Conservation (phyloP, 2,329 filamentous ascomycete genomes). For the Talaromyces verruculosus region DNA sequence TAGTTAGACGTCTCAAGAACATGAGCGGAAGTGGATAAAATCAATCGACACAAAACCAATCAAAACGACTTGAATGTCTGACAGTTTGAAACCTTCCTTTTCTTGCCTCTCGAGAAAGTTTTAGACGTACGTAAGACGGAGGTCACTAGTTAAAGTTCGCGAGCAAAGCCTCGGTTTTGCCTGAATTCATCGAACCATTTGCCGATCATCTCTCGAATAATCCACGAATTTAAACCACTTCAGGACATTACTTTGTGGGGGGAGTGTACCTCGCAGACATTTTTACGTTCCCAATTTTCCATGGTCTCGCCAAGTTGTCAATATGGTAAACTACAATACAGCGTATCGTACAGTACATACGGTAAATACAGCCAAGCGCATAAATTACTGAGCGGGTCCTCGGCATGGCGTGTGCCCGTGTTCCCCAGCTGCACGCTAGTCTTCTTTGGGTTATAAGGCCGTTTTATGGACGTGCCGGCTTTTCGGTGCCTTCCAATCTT, state of each 20-base stretch:
- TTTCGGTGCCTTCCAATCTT: background rate
- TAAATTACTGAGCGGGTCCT: slow-evolving; percentile 1
- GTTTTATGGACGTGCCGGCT: background rate
- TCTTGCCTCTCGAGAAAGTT: too few relatives aligned
- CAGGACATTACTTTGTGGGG: slow-evolving; percentile 10
- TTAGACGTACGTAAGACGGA: background rate
- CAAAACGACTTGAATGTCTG: background rate
- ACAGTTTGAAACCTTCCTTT: background rate
- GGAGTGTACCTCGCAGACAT: background rate
- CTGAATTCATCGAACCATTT: background rate
- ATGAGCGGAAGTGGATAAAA: background rate
- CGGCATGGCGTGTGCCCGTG: slow-evolving; percentile 14
- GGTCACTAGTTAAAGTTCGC: background rate
- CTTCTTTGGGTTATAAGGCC: slow-evolving; percentile 10
- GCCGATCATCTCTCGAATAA: slow-evolving; percentile 1
- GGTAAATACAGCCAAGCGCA: background rate
- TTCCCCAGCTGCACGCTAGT: slow-evolving; percentile 4
- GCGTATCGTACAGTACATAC: background rate
- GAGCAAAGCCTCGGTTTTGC: background rate
- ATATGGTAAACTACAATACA: slow-evolving; percentile 4
- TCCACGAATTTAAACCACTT: background rate
- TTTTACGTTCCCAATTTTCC: background rate
- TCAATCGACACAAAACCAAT: background rate
- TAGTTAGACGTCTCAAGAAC: background rate
- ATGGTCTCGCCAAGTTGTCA: background rate